Base-by-base conservation (phyloP, 805 yeast species). In the Wickerhamiella hasegawae region DNA sequence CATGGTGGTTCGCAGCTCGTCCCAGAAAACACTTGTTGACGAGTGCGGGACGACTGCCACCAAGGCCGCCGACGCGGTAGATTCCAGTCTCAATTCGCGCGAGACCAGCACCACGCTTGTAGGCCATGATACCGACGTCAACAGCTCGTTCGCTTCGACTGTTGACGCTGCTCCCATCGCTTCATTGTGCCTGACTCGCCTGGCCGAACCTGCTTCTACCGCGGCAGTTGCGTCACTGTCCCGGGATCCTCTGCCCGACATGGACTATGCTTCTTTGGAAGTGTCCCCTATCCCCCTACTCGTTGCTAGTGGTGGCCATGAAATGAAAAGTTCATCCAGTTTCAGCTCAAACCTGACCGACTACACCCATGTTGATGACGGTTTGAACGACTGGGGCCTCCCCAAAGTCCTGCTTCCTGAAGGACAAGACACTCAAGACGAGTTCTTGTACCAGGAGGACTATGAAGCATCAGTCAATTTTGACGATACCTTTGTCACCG, bases 331-430 rank as follows among this genome's bases (percentile, higher is more conserved):
- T 33, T 34, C 38, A 3, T 22, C 19, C 10, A 28, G 39, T 28
- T 18, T 36, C 27, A 27, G 19, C 29, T 35, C 40, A 28, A 33
- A 36, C 19, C 37, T 33, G 20, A 35, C 42, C 3, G 42, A 40
- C 16, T 17, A 30, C 22, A 36, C 38, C 3, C 40, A 33, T 3
- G 44, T 44, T 3, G 53, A 50, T 26, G 53, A 49, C 20, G 53
- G 52, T 4, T 38, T 51, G 5, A 42, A 47, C 10, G 43, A 40
- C 12, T 51, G 55, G 55, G 55, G 55, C 1, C 41, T 51, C 4
- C 55, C 55, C 22, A 46, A 41, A 37, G 40, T 37, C 18, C 28
- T 45, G n/a, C 40, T 31, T 10, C 38, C 33, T 9, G 17, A 17
- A 4, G 36, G 22, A 8, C 45, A 31, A 12, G 45, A 33, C 15